These are phyloP conservation scores for Stramenopiles sp. DNA, from an alignment of 352 stramenopile species.

Conservation along the genomic window DNA sequence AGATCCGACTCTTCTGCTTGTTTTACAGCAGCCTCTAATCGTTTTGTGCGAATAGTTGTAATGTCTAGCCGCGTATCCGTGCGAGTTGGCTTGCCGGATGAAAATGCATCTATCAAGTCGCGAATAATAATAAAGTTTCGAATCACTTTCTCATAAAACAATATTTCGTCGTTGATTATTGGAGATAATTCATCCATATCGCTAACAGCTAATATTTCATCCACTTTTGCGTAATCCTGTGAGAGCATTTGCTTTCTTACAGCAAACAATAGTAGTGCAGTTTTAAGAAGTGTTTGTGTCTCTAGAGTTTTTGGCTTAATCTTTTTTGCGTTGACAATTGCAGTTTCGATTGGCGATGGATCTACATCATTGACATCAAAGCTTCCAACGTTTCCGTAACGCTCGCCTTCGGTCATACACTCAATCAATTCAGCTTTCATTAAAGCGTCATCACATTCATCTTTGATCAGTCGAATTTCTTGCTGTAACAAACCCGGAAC, in stretches of 20 bases:
- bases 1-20: not conserved
- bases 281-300: not conserved
- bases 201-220: not conserved
- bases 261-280: not conserved
- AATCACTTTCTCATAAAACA: not conserved
- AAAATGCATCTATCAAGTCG: not conserved
- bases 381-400: not conserved
- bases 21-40: not conserved
- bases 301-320: conserved; percentile 3
- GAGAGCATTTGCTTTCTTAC: not conserved
- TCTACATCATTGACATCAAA: not conserved
- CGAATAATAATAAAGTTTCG: conserved; percentile 5
- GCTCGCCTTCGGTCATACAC: not conserved
- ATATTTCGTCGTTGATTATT: not conserved
- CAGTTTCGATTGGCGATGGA: not conserved
- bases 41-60: not conserved
- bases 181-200: not conserved
- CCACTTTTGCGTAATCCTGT: not conserved
- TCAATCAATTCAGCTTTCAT: conserved; percentile 1
- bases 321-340: conserved; percentile 6
- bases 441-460: conserved; percentile 6
- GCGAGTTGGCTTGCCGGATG: not conserved
- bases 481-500: not conserved
- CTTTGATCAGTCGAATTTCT: not conserved
- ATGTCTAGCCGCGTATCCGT: not conserved